phyloP scores from a whole-genome alignment of 306 rosid genomes.

The Trifolium fragiferum region DNA sequence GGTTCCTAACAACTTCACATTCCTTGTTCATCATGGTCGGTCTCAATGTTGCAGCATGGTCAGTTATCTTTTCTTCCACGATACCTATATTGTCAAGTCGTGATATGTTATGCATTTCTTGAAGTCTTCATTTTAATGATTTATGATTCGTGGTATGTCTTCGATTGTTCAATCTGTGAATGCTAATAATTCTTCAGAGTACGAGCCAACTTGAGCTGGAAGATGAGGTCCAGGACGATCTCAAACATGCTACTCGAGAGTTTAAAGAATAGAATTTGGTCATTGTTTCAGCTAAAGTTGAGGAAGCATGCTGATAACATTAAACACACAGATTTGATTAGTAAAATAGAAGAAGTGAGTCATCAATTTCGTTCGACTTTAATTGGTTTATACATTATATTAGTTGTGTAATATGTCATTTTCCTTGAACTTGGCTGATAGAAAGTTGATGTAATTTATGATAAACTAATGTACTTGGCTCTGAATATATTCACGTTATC shows the following conservation, averaged over 20 bases:
- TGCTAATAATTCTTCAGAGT: conserved; percentile 59
- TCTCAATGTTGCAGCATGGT: conserved; percentile 90
- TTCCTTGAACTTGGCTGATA: conserved; percentile 2
- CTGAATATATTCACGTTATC: not conserved
- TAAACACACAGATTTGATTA: conserved; percentile 50
- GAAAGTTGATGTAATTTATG: conserved; percentile 23
- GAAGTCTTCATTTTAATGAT: no score
- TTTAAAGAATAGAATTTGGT: conserved; percentile 55
- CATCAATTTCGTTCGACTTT: conserved; percentile 58
- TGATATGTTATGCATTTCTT: conserved; percentile 28
- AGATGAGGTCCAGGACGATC: conserved; percentile 99
- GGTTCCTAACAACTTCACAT: conserved; percentile 45
- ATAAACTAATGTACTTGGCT: not conserved
- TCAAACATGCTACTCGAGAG: conserved; percentile 99
- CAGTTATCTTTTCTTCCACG: conserved; percentile 82
- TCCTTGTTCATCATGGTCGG: conserved; percentile 83
- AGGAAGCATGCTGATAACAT: conserved; percentile 40
- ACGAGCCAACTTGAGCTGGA: conserved; percentile 99
- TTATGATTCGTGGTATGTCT: not conserved
- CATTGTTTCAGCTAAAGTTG: conserved; percentile 61
- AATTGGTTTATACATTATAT: conserved; percentile 27
- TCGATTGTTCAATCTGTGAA: conserved; percentile 22
- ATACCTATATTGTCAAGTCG: conserved; percentile 1
- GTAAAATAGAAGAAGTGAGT: conserved; percentile 54
- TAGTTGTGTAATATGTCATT: conserved; percentile 37